Conservation (phyloP, 345 rosid genomes). For the Barbarea vulgaris region DNA sequence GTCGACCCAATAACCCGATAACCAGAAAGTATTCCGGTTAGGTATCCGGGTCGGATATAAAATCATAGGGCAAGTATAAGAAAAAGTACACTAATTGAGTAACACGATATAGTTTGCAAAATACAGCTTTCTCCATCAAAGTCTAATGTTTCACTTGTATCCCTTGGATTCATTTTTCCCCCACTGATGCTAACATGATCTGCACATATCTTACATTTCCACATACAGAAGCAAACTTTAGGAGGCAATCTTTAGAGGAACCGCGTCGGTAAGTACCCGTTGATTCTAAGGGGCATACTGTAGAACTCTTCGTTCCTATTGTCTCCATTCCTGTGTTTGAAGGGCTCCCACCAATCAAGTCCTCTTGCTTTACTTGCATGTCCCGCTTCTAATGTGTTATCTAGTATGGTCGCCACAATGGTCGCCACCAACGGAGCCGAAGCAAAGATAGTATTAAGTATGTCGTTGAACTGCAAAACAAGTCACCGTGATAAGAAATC, state of each 20-base stretch:
- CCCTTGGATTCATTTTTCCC: background rate
- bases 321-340: conserved; percentile 76
- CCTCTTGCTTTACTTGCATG: conserved; percentile 59
- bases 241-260: conserved; percentile 45
- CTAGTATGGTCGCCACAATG: conserved; percentile 64
- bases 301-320: conserved; percentile 75
- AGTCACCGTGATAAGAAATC: background rate
- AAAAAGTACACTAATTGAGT: background rate
- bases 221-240: conserved; percentile 7
- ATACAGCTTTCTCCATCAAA: background rate
- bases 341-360: conserved; percentile 86
- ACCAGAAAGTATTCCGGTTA: no score
- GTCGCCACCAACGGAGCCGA: conserved; percentile 83
- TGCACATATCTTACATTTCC: conserved; percentile 37
- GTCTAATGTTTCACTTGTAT: background rate
- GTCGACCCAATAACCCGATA: no score
- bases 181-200: conserved; percentile 12
- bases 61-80: background rate
- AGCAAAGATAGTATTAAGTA: conserved; percentile 83
- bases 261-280: conserved; percentile 62
- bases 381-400: conserved; percentile 73
- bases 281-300: conserved; percentile 59
- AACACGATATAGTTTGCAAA: background rate
- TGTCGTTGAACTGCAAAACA: conserved; percentile 77
- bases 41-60: no score